Base-by-base conservation (phyloP, 176 grass and related monocot genomes). In the Hordeum marinum region DNA sequence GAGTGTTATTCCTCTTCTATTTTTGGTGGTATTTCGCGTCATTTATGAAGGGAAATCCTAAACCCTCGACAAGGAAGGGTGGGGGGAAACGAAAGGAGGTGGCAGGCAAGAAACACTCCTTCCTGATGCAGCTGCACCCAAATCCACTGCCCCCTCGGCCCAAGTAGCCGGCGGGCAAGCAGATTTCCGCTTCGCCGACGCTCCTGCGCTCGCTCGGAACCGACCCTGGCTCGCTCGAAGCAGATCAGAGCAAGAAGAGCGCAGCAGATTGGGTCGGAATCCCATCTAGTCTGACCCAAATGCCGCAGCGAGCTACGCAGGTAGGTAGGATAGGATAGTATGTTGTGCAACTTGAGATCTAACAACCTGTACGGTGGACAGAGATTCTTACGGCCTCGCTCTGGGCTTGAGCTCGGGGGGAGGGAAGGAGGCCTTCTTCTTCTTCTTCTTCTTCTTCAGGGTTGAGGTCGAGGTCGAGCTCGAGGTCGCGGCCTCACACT, bases 371-470 rank as follows among this genome's bases (percentile, higher is more conserved):
- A 74, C 9, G 6, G 27, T 6, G 23, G 67, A 35, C 27, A 54
- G 75, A 78, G 80, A 83, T 74, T 18, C 80, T 68, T 87, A 90
- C 89, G 26, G 66, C 84, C 78, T 32, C n/a, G 67, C 45, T 83
- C 31, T 39, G 10, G 75, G 54, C 54, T 57, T 57, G 18, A 57
- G 54, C 54, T 57, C 54, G 7, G 15, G 48, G 48, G 48, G 0
- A 1, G 41, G 7, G 54, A 21, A 55, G 52, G 54, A 57, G 54
- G 54, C 54, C 54, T 57, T 11, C 41, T 43, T 52, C 48, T 52
- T 45, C 41, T 43, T 52, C 48, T 52, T 45, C 39, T 9, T 45
- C 14, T 46, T 52, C 48, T 18, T 52, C 48, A 52, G 48, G 48
- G 48, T 18, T 0, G 48, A 52, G 15, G 48, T 18, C 1, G 48